Conservation (phyloP, 1,284 basidiomycete species). For the Somion occarium region DNA sequence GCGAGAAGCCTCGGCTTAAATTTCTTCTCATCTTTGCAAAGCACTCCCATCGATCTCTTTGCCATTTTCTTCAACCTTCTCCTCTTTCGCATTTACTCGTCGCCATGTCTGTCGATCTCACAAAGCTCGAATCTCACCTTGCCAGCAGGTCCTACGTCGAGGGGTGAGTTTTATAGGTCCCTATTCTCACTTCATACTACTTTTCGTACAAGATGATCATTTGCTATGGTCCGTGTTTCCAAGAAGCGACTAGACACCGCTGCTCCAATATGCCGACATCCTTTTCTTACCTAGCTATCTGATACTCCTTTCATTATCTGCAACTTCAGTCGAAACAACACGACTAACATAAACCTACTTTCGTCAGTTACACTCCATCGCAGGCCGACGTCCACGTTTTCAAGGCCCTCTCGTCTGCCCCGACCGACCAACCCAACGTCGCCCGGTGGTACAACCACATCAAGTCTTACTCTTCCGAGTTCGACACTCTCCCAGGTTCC, state of each 20-base stretch:
- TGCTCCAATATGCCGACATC: constrained; percentile 76
- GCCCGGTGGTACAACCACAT: constrained; percentile 96
- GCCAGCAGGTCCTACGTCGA: constrained; percentile 84
- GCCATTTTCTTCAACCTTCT: neutral
- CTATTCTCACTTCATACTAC: constrained; percentile 6
- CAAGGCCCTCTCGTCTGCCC: constrained; percentile 67
- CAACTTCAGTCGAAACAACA: constrained; percentile 5
- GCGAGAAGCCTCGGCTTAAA: neutral
- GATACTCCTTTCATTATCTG: constrained; percentile 38
- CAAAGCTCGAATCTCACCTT: constrained; percentile 83
- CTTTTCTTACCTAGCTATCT: constrained; percentile 82
- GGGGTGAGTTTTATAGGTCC: constrained; percentile 60
- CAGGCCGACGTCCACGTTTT: constrained; percentile 97
- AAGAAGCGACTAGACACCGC: constrained; percentile 98
- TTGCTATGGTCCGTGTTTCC: constrained; percentile 99
- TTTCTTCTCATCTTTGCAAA: neutral
- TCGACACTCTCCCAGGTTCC: constrained; percentile 76
- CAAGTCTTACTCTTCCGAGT: constrained; percentile 80
- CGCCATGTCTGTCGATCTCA: constrained; percentile 69
- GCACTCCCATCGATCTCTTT: constrained; percentile 9
- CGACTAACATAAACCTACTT: constrained; percentile 13
- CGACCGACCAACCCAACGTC: constrained; percentile 72
- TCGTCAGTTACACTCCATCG: constrained; percentile 82
- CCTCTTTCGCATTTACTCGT: neutral
- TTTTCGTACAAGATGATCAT: constrained; percentile 59